Conservation (phyloP, 179 eudicot genomes). For the Heliamphora pulchella region DNA sequence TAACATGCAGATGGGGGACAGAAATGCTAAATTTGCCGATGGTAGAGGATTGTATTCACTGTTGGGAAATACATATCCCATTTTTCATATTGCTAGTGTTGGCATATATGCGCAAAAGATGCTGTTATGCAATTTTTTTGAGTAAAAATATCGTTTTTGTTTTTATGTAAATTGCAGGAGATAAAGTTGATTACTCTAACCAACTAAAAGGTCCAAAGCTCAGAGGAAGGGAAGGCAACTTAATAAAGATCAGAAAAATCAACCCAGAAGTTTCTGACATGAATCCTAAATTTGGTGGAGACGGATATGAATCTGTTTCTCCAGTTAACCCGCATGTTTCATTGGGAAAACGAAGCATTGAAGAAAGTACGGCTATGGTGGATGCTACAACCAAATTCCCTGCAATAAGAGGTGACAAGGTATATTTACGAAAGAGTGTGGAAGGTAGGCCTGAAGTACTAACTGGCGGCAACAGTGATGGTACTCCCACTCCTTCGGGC, state of each 20-base stretch:
- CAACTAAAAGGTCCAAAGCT: constrained; percentile 35
- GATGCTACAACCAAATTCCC: constrained; percentile 31
- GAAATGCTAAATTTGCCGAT: constrained; percentile 34
- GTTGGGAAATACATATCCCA: neutral
- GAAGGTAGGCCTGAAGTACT: constrained; percentile 33
- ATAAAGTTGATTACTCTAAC: constrained; percentile 29
- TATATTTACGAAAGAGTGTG: constrained; percentile 37
- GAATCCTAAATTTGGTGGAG: constrained; percentile 32
- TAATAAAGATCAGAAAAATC: constrained; percentile 57
- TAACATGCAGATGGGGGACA: constrained; percentile 24
- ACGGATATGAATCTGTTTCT: constrained; percentile 33
- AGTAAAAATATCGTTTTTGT: neutral
- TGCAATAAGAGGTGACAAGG: constrained; percentile 33
- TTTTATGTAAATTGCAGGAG: constrained; percentile 34
- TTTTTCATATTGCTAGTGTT: neutral
- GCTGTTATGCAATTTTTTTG: neutral
- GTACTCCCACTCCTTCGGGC: constrained; percentile 24
- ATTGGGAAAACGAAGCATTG: constrained; percentile 34
- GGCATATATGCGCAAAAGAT: neutral
- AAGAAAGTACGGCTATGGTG: constrained; percentile 24
- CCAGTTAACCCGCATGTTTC: constrained; percentile 28
- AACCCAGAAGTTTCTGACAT: constrained; percentile 32
- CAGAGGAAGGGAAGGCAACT: constrained; percentile 41
- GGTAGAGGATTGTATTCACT: constrained; percentile 24
- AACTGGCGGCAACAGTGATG: constrained; percentile 32